Conservation (phyloP, 2,329 filamentous ascomycete genomes). For the Stachybotrys chlorohalonatus region DNA sequence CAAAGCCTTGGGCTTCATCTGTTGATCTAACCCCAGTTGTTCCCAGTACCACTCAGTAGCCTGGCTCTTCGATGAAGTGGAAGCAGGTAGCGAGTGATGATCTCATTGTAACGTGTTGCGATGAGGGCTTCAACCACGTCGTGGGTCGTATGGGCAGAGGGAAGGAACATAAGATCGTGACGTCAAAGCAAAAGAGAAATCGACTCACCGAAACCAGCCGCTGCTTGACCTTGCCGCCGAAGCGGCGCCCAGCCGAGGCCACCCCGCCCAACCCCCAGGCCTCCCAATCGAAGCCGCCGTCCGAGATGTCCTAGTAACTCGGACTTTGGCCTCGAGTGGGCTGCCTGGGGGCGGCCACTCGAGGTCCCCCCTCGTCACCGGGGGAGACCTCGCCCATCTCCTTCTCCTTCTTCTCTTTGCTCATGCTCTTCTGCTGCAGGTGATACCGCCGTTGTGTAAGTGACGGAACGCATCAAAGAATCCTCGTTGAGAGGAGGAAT, state of each 20-base stretch:
- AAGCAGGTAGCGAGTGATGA: no score
- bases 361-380: not conserved
- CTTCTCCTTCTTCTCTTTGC: not conserved
- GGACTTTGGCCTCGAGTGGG: not conserved
- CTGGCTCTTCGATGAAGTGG: no score
- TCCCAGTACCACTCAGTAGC: no score
- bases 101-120: no score
- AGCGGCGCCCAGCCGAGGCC: no score
- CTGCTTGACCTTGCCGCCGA: not conserved
- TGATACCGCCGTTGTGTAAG: not conserved
- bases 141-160: no score
- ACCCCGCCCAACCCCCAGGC: not conserved
- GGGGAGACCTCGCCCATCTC: not conserved
- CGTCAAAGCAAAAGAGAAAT: not conserved
- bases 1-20: no score
- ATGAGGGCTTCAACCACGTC: no score
- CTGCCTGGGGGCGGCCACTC: not conserved
- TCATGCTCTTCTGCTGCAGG: not conserved
- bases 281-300: not conserved
- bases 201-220: not conserved
- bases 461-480: not conserved
- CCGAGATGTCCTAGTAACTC: not conserved
- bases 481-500: not conserved
- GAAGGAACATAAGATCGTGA: no score
- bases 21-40: no score